Evolutionary conservation across 208 protist genomes (phyloP).

Genomic region (Crithidia thermophila): DNA sequence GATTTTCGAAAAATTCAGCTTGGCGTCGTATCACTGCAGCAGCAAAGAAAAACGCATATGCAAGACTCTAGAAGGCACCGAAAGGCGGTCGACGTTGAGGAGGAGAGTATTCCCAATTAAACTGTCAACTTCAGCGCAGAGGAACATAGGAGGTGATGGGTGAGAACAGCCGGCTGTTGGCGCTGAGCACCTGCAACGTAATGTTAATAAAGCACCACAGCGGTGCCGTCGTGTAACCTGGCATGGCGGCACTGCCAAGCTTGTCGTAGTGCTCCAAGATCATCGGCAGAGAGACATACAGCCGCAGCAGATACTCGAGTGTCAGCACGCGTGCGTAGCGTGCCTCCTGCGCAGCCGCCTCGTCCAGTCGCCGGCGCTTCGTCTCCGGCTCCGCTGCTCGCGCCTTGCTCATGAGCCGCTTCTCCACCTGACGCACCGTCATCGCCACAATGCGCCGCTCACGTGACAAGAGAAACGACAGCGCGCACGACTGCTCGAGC

Average conservation of each 20-base stretch:
- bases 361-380: conserved; percentile 32
- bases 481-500: conserved; percentile 74
- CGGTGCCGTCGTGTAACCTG: conserved; percentile 50
- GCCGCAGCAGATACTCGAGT: conserved; percentile 80
- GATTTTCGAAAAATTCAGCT: too few species aligned
- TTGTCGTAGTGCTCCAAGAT: conserved; percentile 87
- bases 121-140: conserved; percentile 57
- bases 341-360: conserved; percentile 3
- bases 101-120: too few species aligned
- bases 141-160: conserved; percentile 45
- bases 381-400: conserved; percentile 8
- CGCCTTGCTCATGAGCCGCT: conserved; percentile 26
- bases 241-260: conserved; percentile 63
- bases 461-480: conserved; percentile 63
- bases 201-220: conserved; percentile 73
- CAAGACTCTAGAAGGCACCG: too few species aligned
- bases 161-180: conserved; percentile 36
- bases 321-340: conserved; percentile 68
- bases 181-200: conserved; percentile 53
- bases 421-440: conserved; percentile 38
- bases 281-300: conserved; percentile 72
- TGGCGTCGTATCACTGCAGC: too few species aligned
- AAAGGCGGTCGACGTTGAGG: too few species aligned
- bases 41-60: too few species aligned
- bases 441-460: conserved; percentile 47